phyloP scores from a whole-genome alignment of 2,329 filamentous ascomycete species.

The Botrytis fabae region DNA sequence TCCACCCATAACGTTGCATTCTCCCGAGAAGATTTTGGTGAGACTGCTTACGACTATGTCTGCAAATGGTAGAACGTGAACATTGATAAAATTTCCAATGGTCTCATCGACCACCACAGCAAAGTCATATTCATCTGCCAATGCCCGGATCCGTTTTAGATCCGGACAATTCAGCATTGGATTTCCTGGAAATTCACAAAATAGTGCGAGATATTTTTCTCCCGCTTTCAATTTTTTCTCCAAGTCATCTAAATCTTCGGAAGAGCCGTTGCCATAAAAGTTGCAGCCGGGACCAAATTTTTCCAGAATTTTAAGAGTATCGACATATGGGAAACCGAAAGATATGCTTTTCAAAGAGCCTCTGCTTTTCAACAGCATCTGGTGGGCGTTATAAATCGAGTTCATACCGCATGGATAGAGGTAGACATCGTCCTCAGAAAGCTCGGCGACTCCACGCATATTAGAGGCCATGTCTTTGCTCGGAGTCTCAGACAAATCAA shows the following conservation, averaged over 20 bases:
- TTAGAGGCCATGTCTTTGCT: slow-evolving; percentile 51
- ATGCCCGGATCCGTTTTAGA: slow-evolving; percentile 71
- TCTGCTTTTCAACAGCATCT: slow-evolving; percentile 65
- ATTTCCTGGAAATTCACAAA: slow-evolving; percentile 95
- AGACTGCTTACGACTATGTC: slow-evolving; percentile 93
- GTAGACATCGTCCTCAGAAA: slow-evolving; percentile 85
- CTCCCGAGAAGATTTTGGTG: slow-evolving; percentile 96
- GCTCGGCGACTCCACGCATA: slow-evolving; percentile 58
- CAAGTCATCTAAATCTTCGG: slow-evolving; percentile 79
- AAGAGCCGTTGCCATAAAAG: slow-evolving; percentile 82
- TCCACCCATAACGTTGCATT: slow-evolving; percentile 98
- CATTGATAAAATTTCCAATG: slow-evolving; percentile 93
- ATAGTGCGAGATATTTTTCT: slow-evolving; percentile 77
- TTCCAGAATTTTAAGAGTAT: slow-evolving; percentile 90
- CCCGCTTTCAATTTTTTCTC: slow-evolving; percentile 69
- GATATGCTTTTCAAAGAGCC: slow-evolving; percentile 75
- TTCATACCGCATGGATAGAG: slow-evolving; percentile 92
- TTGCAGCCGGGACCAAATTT: slow-evolving; percentile 89
- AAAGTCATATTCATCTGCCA: slow-evolving; percentile 85
- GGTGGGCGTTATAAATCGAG: slow-evolving; percentile 86
- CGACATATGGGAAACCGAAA: slow-evolving; percentile 97
- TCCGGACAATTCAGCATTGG: slow-evolving; percentile 85
- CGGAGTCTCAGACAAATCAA: slow-evolving; percentile 62
- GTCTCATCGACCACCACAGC: slow-evolving; percentile 93
- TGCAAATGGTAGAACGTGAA: slow-evolving; percentile 85